Conservation (phyloP, 257 asterid species). For the Capsicum baccatum region DNA sequence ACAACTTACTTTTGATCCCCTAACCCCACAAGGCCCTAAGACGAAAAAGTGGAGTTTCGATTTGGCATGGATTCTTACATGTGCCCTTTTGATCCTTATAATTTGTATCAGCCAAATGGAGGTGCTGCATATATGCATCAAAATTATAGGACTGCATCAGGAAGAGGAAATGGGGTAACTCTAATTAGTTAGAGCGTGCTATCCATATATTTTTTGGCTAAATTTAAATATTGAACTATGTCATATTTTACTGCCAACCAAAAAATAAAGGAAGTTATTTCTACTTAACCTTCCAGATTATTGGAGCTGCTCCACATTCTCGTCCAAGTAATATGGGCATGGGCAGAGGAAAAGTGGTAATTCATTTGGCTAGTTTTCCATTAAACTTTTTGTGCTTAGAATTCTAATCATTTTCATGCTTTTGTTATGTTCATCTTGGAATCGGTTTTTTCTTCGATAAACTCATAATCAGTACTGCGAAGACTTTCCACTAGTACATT, state of each 20-base stretch:
- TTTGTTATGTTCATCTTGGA: neutral
- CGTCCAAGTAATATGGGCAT: constrained; percentile 16
- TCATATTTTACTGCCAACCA: neutral
- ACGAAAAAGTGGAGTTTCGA: neutral
- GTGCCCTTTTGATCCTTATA: neutral
- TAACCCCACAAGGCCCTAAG: neutral
- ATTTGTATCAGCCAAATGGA: constrained; percentile 35
- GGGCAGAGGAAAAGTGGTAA: constrained; percentile 32
- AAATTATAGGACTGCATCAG: constrained; percentile 28
- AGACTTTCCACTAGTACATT: neutral
- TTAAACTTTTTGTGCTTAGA: neutral
- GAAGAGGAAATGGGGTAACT: constrained; percentile 37
- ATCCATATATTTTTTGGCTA: neutral
- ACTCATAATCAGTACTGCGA: neutral
- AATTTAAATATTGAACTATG: neutral
- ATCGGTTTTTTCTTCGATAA: neutral
- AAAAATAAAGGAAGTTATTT: constrained; percentile 2
- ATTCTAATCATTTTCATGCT: neutral
- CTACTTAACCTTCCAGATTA: constrained; percentile 30
- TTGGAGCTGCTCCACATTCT: constrained; percentile 29
- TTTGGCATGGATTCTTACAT: constrained; percentile 20
- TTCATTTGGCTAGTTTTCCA: neutral
- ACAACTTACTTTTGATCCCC: constrained; percentile 10
- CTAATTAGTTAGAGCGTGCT: neutral
- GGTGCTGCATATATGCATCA: constrained; percentile 28